Conservation (phyloP, 331 rosid genomes). For the Pyrus hybrid region DNA sequence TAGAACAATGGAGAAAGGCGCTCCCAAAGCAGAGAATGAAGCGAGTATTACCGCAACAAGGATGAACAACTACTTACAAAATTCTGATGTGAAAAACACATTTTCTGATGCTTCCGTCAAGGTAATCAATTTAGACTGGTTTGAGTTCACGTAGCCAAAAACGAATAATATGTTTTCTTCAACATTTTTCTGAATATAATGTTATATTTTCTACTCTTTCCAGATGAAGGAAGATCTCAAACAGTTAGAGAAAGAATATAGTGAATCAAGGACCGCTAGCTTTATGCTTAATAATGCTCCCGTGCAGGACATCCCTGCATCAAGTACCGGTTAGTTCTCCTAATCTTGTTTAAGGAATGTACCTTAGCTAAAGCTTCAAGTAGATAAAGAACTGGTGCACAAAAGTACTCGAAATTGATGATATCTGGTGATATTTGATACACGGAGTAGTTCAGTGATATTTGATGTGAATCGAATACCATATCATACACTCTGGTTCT, state of each 20-base stretch:
- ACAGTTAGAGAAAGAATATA: conserved; percentile 24
- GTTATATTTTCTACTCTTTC: conserved; percentile 13
- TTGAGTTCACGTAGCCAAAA: conserved; percentile 4
- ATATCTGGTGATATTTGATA: no score
- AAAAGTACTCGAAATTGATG: no score
- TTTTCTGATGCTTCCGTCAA: conserved; percentile 7
- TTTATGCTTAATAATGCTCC: conserved; percentile 5
- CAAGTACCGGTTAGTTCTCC: conserved; percentile 44
- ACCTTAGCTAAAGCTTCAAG: not conserved
- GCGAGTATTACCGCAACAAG: conserved; percentile 23
- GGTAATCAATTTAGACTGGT: conserved; percentile 10
- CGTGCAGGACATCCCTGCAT: conserved; percentile 29
- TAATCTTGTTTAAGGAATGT: conserved; percentile 3
- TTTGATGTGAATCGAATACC: no score
- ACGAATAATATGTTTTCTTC: not conserved
- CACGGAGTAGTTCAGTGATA: no score
- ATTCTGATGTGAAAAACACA: conserved; percentile 5
- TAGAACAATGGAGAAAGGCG: conserved; percentile 30
- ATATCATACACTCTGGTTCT: no score
- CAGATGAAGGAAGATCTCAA: conserved; percentile 38
- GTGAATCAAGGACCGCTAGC: conserved; percentile 20
- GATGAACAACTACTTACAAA: conserved; percentile 19
- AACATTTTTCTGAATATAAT: not conserved
- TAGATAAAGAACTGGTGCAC: not conserved
- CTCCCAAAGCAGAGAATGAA: conserved; percentile 19